A percentile compares a stretch with the other conserved stretches of the same genome.
Evolutionary conservation across 257 asterid species (phyloP).

Genomic region (Solanum bukasovii): DNA sequence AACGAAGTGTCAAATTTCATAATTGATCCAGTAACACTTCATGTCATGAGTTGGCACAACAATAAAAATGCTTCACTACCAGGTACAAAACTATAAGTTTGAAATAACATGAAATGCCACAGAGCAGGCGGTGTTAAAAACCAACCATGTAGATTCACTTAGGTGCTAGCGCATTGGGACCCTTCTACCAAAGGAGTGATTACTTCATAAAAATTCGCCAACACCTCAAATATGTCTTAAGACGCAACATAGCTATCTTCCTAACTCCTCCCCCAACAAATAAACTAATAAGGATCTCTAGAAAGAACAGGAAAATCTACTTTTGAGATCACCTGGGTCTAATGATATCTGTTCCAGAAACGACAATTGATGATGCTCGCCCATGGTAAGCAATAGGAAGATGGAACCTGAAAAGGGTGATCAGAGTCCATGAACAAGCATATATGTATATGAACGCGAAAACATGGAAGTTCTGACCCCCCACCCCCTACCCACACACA

Average conservation of each 20-base stretch:
- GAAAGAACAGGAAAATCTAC: background rate
- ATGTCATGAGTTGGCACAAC: background rate
- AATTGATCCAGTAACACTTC: background rate
- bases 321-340: conserved; percentile 71
- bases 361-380: conserved; percentile 87
- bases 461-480: background rate
- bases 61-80: background rate
- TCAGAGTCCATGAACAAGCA: background rate
- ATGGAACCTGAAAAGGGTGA: conserved; percentile 57
- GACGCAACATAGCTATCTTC: background rate
- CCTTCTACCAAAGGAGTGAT: background rate
- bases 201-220: background rate
- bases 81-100: background rate
- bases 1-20: background rate
- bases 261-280: background rate
- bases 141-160: background rate
- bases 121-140: background rate
- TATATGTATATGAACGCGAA: background rate
- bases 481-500: background rate
- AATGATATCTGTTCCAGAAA: conserved; percentile 80
- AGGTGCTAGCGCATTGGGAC: background rate
- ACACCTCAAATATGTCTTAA: background rate
- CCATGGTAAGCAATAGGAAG: conserved; percentile 98
- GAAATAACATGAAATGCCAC: background rate
- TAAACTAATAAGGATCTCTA: background rate